Evolutionary conservation across 164 flowering plant species (phyloP).

Genomic region (Santalum album): DNA sequence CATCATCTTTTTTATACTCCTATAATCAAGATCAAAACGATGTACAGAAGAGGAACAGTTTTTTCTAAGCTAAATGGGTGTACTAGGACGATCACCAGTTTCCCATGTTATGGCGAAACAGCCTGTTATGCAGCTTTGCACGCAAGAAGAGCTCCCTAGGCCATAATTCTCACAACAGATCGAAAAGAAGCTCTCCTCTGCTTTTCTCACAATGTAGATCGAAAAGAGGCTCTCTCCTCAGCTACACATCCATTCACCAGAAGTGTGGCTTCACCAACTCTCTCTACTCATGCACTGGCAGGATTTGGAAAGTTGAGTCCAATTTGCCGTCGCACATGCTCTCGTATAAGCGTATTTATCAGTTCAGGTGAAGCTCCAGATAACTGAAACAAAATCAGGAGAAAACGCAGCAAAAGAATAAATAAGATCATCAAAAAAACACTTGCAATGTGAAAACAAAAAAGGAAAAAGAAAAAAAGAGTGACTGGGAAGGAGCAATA

Average conservation of each 20-base stretch:
- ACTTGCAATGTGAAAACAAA: not conserved
- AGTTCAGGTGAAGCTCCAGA: conserved; percentile 78
- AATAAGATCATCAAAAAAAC: not conserved
- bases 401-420: not conserved
- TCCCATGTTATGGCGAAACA: conserved; percentile 10
- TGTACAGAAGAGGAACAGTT: conserved; percentile 17
- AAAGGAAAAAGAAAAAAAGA: not conserved
- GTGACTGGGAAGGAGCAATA: not conserved
- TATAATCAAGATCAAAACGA: conserved; percentile 20
- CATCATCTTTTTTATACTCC: conserved; percentile 2
- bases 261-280: conserved; percentile 1
- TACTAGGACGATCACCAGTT: conserved; percentile 5
- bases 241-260: conserved; percentile 14
- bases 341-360: conserved; percentile 70
- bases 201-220: conserved; percentile 3
- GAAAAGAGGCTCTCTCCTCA: not conserved
- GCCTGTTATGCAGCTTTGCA: conserved; percentile 13
- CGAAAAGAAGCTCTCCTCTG: not conserved
- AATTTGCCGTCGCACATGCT: conserved; percentile 56
- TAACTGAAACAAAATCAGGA: conserved; percentile 33
- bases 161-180: conserved; percentile 10
- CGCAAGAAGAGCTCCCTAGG: conserved; percentile 4
- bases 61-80: conserved; percentile 4
- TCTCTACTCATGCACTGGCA: conserved; percentile 25
- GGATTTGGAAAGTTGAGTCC: conserved; percentile 37